Base-by-base conservation (phyloP, 2,329 filamentous ascomycete species). In the Sporothrix humicola region DNA sequence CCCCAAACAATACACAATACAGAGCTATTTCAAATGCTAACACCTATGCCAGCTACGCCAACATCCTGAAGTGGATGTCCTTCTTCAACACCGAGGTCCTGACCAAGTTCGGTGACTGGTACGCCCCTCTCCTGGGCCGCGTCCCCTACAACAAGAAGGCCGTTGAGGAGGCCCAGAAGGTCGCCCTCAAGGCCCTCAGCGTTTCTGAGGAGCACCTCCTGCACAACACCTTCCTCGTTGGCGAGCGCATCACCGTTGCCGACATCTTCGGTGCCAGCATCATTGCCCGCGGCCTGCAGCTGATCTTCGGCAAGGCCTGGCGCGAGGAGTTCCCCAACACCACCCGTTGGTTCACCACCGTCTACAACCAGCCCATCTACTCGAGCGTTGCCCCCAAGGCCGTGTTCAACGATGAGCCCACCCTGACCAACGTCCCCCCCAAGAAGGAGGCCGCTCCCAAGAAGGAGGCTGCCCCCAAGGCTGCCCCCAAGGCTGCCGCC, bases 1-100 rank as follows among this genome's bases (percentile, higher is more conserved):
- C 20, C 48, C 42, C n/a, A 63, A 12, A 61, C 17, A 46, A 15
- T 6, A 2, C 5, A 59, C 9, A 1, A 23, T 23, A 9, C n/a
- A n/a, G 17, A 66, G 10, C 26, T 5, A 37, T 37, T 37, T 37
- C 31, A 7, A 13, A 15, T 31, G 23, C 58, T 72, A 72, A 74
- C 73, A 58, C 26, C 23, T n/a, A 6, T 20, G 4, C 65, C 52
- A 90, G 88, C 83, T 95, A 98, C 85, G 96, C 96, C 80, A 95
- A 95, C 79, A 99, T 99, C 85, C 89, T 99, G 83, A 93, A 93
- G 86, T 99, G 96, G 96, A 91, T 98, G 92, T 98, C 95, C 78
- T 98, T 91, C 86, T 93, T 92, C 90, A 99, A 98, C 91, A 83
- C 85, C 75, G 95, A 99, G 88, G 83, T 98, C 80, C 88, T 97